Conservation (phyloP, 352 stramenopile genomes). For the Plasmopara muralis region DNA sequence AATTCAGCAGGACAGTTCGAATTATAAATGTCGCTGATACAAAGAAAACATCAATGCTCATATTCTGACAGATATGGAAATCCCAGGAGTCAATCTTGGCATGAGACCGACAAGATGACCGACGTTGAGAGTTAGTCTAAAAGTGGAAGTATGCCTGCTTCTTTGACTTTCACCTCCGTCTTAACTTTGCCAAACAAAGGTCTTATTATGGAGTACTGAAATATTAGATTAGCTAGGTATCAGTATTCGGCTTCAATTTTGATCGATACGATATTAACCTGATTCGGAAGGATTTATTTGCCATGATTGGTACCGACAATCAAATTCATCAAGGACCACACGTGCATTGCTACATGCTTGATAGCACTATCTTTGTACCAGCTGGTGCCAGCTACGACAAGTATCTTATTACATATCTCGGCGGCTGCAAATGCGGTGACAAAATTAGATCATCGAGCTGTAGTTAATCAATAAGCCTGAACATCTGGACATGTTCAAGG, state of each 20-base stretch:
- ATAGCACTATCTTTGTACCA: neutral
- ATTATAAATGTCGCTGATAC: too few relatives aligned
- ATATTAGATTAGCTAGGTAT: neutral
- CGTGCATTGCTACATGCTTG: neutral
- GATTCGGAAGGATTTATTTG: neutral
- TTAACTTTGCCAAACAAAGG: neutral
- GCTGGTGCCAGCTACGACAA: neutral
- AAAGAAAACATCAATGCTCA: too few relatives aligned
- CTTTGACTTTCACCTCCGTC: neutral
- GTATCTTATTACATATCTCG: neutral
- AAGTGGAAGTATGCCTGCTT: neutral
- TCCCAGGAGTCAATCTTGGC: too few relatives aligned
- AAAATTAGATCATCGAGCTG: slow-evolving; percentile 3
- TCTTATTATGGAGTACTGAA: neutral
- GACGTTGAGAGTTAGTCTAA: neutral
- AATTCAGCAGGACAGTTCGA: too few relatives aligned
- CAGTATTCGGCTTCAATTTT: neutral
- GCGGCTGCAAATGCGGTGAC: neutral
- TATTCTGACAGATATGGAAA: too few relatives aligned
- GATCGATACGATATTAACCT: neutral
- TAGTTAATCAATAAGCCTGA: slow-evolving; percentile 7
- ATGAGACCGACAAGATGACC: neutral
- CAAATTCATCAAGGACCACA: neutral
- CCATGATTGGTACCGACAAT: neutral
- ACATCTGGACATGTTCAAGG: neutral